Evolutionary conservation across 2,329 filamentous ascomycete genomes (phyloP).

Genomic region (Dendryphion nanum): DNA sequence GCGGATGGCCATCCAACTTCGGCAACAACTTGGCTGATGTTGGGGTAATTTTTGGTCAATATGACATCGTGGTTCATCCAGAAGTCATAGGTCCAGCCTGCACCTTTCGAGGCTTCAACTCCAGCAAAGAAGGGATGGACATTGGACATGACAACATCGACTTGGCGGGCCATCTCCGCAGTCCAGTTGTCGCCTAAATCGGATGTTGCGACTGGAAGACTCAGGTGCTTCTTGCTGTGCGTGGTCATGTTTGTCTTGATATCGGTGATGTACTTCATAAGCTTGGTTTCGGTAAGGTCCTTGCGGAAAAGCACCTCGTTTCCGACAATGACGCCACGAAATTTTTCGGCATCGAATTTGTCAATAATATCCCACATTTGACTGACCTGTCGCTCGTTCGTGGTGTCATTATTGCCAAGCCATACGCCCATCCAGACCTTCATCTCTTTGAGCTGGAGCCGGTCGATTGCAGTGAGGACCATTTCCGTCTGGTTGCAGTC

Average conservation of each 20-base stretch:
- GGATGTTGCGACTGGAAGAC: slow-evolving; percentile 78
- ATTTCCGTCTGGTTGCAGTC: slow-evolving; percentile 98
- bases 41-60: slow-evolving; percentile 54
- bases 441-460: slow-evolving; percentile 69
- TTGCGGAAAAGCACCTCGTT: slow-evolving; percentile 63
- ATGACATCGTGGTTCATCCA: slow-evolving; percentile 69
- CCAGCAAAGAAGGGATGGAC: slow-evolving; percentile 96
- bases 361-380: slow-evolving; percentile 86
- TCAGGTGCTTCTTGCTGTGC: slow-evolving; percentile 51
- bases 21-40: slow-evolving; percentile 71
- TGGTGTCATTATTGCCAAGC: slow-evolving; percentile 80
- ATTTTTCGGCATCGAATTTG: slow-evolving; percentile 57
- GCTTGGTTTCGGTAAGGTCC: slow-evolving; percentile 63
- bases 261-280: slow-evolving; percentile 63
- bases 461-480: slow-evolving; percentile 78
- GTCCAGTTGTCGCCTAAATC: slow-evolving; percentile 91
- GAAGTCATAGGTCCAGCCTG: slow-evolving; percentile 79
- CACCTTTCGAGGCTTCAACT: slow-evolving; percentile 64
- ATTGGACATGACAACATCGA: slow-evolving; percentile 93
- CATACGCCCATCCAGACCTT: slow-evolving; percentile 95
- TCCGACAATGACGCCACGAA: slow-evolving; percentile 62
- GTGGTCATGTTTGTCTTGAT: slow-evolving; percentile 68
- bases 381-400: slow-evolving; percentile 75
- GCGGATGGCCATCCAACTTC: slow-evolving; percentile 89
- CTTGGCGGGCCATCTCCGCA: slow-evolving; percentile 62